These are phyloP conservation scores for Cladosporium sphaerospermum DNA, from an alignment of 2,329 filamentous ascomycete genomes.

Conservation along the genomic window DNA sequence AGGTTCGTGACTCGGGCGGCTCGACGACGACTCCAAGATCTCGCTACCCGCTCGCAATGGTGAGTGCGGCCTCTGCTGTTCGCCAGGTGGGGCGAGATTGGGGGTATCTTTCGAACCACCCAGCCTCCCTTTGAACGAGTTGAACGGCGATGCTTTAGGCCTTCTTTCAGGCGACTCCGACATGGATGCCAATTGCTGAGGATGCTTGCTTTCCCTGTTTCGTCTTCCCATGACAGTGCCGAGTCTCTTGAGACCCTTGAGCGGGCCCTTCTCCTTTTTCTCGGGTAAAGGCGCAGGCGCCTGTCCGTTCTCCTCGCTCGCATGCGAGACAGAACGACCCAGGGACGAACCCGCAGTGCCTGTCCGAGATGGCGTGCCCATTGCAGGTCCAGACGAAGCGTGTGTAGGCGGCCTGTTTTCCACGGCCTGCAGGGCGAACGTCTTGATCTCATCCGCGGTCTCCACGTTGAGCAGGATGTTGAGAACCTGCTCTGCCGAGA, in stretches of 20 bases:
- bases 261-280: slow-evolving; percentile 35
- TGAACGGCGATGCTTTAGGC: slow-evolving; percentile 52
- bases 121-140: slow-evolving; percentile 53
- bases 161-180: slow-evolving; percentile 46
- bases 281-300: slow-evolving; percentile 13
- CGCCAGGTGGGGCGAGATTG: slow-evolving; percentile 31
- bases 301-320: not conserved
- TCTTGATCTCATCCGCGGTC: slow-evolving; percentile 78
- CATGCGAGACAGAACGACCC: slow-evolving; percentile 3
- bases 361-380: slow-evolving; percentile 23
- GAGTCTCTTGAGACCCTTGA: slow-evolving; percentile 50
- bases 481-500: slow-evolving; percentile 71
- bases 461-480: slow-evolving; percentile 79
- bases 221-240: slow-evolving; percentile 58
- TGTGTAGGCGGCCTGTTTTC: slow-evolving; percentile 17
- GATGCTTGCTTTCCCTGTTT: slow-evolving; percentile 53
- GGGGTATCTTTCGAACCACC: slow-evolving; percentile 57
- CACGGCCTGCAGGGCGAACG: slow-evolving; percentile 49
- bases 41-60: slow-evolving; percentile 28
- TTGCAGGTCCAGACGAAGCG: slow-evolving; percentile 14
- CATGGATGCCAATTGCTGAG: slow-evolving; percentile 23
- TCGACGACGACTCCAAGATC: slow-evolving; percentile 20
- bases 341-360: slow-evolving; percentile 14
- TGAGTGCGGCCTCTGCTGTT: slow-evolving; percentile 26
- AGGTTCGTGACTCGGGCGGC: not conserved